A percentile compares a stretch with the other conserved stretches of the same genome.
These are phyloP conservation scores for Penicillium simplicissimum DNA, from an alignment of 495 filamentous ascomycete genomes.

Conservation along the genomic window DNA sequence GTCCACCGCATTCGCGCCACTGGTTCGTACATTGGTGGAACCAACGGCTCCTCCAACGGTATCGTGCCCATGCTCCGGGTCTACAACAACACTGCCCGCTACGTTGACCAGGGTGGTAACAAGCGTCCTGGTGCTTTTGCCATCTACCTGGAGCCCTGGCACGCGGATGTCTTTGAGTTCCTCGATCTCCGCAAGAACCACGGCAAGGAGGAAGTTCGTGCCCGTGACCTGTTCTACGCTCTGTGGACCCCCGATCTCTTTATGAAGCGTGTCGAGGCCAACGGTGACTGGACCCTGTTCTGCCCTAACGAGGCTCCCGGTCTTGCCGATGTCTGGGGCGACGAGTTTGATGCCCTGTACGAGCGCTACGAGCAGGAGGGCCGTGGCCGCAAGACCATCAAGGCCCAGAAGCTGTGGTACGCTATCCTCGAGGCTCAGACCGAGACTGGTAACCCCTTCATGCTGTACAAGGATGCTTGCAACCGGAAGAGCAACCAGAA, in stretches of 20 bases:
- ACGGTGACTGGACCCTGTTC: constrained; percentile 95
- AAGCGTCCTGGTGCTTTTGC: constrained; percentile 98
- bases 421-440: constrained; percentile 96
- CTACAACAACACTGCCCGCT: constrained; percentile 98
- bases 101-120: constrained; percentile 98
- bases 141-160: constrained; percentile 99
- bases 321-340: constrained; percentile 93
- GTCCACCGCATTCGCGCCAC: constrained; percentile 95
- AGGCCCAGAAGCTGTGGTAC: constrained; percentile 99
- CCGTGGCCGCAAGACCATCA: constrained; percentile 83
- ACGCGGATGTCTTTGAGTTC: constrained; percentile 96
- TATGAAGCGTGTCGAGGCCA: constrained; percentile 98
- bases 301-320: constrained; percentile 95
- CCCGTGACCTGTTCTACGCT: constrained; percentile 95
- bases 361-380: constrained; percentile 91
- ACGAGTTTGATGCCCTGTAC: constrained; percentile 94
- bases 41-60: constrained; percentile 96
- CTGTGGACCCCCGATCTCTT: constrained; percentile 98
- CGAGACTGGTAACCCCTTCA: constrained; percentile 98
- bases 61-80: constrained; percentile 97
- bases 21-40: constrained; percentile 95
- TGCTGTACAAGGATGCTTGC: constrained; percentile 98
- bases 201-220: constrained; percentile 95
- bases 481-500: constrained; percentile 99
- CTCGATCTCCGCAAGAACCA: constrained; percentile 98